Base-by-base conservation (phyloP, 2,329 filamentous ascomycete species). In the Chaetomiaceae sp. region DNA sequence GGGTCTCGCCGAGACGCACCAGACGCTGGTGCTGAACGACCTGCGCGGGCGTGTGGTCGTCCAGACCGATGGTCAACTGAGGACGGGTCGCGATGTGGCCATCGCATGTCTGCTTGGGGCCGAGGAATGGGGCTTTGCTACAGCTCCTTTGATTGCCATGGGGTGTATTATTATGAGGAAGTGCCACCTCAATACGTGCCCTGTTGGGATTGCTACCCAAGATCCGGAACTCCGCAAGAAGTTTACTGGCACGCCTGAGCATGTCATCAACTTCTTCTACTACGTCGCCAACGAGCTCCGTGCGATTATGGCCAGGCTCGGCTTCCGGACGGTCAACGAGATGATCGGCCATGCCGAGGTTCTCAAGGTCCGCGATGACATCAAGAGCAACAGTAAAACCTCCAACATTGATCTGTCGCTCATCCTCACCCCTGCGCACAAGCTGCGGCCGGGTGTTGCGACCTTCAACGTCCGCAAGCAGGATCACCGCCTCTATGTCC, bases 181-280 rank as follows among this genome's bases (percentile, higher is more conserved):
- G 66, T 89, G 85, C 59, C 80, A 82, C 62, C 30, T 54, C 48
- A 95, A 94, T 66, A 90, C 87, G 2, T 82, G 91, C 74, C 90
- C 91, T 9, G 91, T 96, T 10, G 92, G 92, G 70, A 96, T 97
- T 56, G 92, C 92, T 3, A 96, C 91, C 0, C 92, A 97, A 67
- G 91, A 96, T 64, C 90, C 90, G n/a, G 87, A 92, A 67, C 80
- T 97, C 2, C 84, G 92, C 56, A 88, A 91, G 79, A 97, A 96
- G 74, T 96, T 97, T 72, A 78, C 85, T 62, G 92, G 92, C 57
- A 91, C 89, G 1, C 91, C 92, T 10, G 92, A 97, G 74, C 90
- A 96, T 64, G 91, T 96, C 53, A 96, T 97, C 72, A 97, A 96
- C 79, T 96, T 96, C 78, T 96, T 96, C 75, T 97, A 96, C 76